These are phyloP conservation scores for Pestalotiopsis sp. DNA, from an alignment of 2,329 filamentous ascomycete species.

Conservation along the genomic window DNA sequence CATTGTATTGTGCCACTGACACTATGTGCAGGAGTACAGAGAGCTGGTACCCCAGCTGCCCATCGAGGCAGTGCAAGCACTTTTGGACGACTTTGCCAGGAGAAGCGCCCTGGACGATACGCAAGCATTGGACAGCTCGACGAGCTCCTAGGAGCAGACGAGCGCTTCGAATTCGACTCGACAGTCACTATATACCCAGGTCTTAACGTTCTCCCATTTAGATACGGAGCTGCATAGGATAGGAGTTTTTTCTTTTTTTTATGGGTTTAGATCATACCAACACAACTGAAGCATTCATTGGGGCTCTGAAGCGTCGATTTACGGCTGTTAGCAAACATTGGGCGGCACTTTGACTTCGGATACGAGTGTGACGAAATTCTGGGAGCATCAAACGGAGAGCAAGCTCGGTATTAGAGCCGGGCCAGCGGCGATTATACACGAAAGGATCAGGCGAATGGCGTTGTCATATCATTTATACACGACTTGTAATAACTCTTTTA, in stretches of 20 bases:
- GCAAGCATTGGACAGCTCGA: not conserved
- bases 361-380: not conserved
- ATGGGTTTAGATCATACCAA: not conserved
- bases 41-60: constrained; percentile 22
- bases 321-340: not conserved
- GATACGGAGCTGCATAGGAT: not conserved
- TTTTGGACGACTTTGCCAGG: constrained; percentile 14
- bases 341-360: not conserved
- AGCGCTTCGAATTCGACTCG: not conserved
- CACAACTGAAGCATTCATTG: not conserved
- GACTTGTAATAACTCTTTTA: not conserved
- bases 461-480: not conserved
- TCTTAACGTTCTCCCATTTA: not conserved
- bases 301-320: not conserved
- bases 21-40: not conserved
- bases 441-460: not conserved
- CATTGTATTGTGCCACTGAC: not conserved
- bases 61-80: constrained; percentile 18
- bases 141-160: not conserved
- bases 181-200: not conserved
- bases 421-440: not conserved
- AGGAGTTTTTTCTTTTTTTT: not conserved
- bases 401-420: not conserved
- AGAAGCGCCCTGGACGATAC: constrained; percentile 11
- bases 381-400: not conserved